Percentiles rank a stretch among this genome's conserved stretches.
Conservation (phyloP, 2,329 filamentous ascomycete species). For the Fusarium sulawesiense region DNA sequence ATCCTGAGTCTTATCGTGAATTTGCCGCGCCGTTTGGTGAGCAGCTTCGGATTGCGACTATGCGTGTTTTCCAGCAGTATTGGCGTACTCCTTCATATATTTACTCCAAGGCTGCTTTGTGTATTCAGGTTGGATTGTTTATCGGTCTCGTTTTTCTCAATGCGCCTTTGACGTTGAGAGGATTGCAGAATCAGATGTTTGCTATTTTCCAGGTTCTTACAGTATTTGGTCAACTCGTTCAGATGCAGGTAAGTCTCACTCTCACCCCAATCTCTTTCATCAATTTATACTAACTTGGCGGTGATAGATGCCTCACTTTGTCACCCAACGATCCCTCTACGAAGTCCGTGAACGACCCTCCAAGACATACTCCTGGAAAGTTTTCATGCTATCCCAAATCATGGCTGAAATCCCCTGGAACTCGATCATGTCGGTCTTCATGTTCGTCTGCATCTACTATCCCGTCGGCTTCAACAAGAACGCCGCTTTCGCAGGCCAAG, state of each 20-base stretch:
- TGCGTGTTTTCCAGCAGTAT: conserved; percentile 88
- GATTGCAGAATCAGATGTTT: conserved; percentile 90
- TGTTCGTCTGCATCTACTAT: conserved; percentile 87
- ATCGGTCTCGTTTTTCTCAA: conserved; percentile 85
- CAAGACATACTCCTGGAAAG: conserved; percentile 86
- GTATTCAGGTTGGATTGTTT: conserved; percentile 73
- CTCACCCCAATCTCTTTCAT: too few relatives aligned
- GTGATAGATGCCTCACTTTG: conserved; percentile 73
- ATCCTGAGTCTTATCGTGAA: conserved; percentile 69
- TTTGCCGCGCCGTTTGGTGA: conserved; percentile 80
- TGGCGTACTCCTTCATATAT: conserved; percentile 92
- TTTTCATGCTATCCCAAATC: conserved; percentile 86
- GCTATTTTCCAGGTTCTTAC: conserved; percentile 85
- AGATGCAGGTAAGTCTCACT: conserved; percentile 50
- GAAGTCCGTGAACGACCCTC: conserved; percentile 87
- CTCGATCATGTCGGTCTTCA: conserved; percentile 76
- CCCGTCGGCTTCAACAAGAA: conserved; percentile 81
- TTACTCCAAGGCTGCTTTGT: conserved; percentile 82
- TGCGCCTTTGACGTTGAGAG: conserved; percentile 76
- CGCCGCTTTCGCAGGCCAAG: conserved; percentile 54
- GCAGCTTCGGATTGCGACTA: conserved; percentile 74
- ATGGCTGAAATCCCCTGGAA: conserved; percentile 89
- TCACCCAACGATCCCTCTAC: conserved; percentile 82
- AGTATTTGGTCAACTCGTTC: conserved; percentile 81
- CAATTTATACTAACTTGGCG: too few relatives aligned